Evolutionary conservation across 2,329 filamentous ascomycete species (phyloP).

Genomic region (Bipolaris oryzae): DNA sequence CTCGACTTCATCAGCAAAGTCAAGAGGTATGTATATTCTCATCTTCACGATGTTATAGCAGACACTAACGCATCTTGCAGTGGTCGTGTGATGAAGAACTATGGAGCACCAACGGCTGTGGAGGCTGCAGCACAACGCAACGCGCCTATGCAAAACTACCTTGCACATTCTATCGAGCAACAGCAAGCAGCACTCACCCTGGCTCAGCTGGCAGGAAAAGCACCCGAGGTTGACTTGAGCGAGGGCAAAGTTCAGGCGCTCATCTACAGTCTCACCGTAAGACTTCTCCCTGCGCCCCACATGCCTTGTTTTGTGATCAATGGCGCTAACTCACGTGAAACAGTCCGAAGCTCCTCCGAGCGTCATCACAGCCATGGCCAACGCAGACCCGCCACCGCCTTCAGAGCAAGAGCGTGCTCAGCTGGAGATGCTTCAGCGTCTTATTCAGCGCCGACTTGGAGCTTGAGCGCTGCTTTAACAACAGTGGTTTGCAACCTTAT

Average conservation of each 20-base stretch:
- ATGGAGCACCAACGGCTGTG: conserved; percentile 18
- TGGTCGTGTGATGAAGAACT: conserved; percentile 30
- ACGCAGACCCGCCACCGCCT: conserved; percentile 33
- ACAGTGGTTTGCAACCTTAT: conserved; percentile 21
- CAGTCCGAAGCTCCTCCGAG: conserved; percentile 49
- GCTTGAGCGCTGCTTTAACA: conserved; percentile 24
- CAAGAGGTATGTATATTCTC: conserved; percentile 49
- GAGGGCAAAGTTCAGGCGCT: conserved; percentile 57
- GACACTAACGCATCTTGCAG: conserved; percentile 28
- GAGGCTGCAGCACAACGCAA: conserved; percentile 29
- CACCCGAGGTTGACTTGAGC: conserved; percentile 57
- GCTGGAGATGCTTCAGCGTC: conserved; percentile 39
- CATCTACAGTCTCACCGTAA: conserved; percentile 67
- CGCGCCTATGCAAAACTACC: conserved; percentile 36
- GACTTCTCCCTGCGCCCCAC: conserved; percentile 47
- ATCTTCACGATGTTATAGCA: conserved; percentile 7
- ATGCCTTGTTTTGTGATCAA: conserved; percentile 35
- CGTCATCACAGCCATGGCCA: conserved; percentile 40
- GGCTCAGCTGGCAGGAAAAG: conserved; percentile 60
- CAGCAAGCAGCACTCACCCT: conserved; percentile 71
- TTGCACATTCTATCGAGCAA: conserved; percentile 57
- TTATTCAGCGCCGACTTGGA: conserved; percentile 41
- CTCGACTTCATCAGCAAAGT: conserved; percentile 67
- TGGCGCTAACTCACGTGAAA: conserved; percentile 45
- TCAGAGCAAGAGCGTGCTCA: conserved; percentile 37